Evolutionary conservation across 2,329 filamentous ascomycete genomes (phyloP), one percentile per base, ranked within the genome.

Genomic region (Talaromyces sp.): DNA sequence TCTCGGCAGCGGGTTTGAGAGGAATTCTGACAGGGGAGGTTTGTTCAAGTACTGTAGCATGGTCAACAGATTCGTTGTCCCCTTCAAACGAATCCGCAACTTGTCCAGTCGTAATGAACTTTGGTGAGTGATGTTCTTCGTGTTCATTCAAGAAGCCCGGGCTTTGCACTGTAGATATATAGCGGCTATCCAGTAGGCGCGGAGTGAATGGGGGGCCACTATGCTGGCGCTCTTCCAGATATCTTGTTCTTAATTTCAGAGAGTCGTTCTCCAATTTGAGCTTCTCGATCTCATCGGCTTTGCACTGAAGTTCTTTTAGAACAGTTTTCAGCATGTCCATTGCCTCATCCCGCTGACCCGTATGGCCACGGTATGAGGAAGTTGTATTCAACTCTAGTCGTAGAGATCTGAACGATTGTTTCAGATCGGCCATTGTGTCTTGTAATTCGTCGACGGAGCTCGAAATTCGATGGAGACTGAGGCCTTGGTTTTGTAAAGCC

Each of bases 361-460:
- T 71, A n/a, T 63, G 61, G 0, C 62, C 26, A 26, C 66, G 63
- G 2, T 66, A 65, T 6, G 60, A 68, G 0, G 72, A 69, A 4
- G 66, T 68, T 38, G 55, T 61, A 41, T 75, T 74, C 21, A 76
- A 54, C 56, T 76, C 73, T 17, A 75, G 70, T 19, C 72, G 71
- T 53, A 76, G 66, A 2, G 72, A 65, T 4, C 68, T 74, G 52
- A 76, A 75, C n/a, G 72, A 70, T 52, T 71, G 64, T 61, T 75
- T 75, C 29, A 76, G 60, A 60, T 75, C 74, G 31, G 68, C 66
- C 73, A 76, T 76, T 11, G 73, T 75, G 60, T 75, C 74, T 38
- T 75, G 72, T 4, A 75, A 65, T 48, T 72, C 69, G 58, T 69
- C 72, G 41, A 76, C 73, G 3, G 74, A 75, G 55, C 62, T 75